Conservation (phyloP, 768 basidiomycete species). For the Leccinum boreale region DNA sequence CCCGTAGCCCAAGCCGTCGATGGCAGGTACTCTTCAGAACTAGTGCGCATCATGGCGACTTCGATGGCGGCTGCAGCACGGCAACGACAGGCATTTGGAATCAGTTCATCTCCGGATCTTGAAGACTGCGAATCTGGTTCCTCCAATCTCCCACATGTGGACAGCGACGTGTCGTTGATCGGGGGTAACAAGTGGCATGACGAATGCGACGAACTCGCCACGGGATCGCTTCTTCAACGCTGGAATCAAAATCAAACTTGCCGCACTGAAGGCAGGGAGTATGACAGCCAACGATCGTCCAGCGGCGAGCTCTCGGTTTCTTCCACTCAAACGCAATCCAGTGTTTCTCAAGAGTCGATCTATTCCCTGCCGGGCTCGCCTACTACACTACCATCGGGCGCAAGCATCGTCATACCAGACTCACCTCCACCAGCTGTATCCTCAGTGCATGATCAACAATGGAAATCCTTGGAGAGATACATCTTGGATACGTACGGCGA, state of each 20-base stretch:
- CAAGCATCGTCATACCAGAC: conserved; percentile 3
- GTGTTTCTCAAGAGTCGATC: conserved; percentile 24
- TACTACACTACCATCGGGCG: conserved; percentile 8
- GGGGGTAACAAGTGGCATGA: conserved; percentile 40
- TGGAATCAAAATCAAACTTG: conserved; percentile 5
- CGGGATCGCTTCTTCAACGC: conserved; percentile 30
- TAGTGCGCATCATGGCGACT: conserved; percentile 39
- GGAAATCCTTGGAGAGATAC: conserved; percentile 20
- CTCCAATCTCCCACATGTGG: conserved; percentile 32
- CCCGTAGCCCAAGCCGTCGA: neutral
- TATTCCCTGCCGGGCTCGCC: conserved; percentile 21
- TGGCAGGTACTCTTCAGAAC: conserved; percentile 53
- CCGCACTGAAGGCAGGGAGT: neutral
- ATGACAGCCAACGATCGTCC: conserved; percentile 3
- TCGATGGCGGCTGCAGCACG: conserved; percentile 39
- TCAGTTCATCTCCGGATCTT: conserved; percentile 38
- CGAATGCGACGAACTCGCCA: conserved; percentile 28
- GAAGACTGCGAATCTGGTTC: conserved; percentile 1
- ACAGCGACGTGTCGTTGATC: conserved; percentile 48
- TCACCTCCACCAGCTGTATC: conserved; percentile 6
- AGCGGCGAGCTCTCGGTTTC: conserved; percentile 10
- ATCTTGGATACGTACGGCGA: conserved; percentile 38
- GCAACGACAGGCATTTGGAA: conserved; percentile 51
- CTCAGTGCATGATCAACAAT: conserved; percentile 18
- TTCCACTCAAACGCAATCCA: conserved; percentile 12